Conservation (phyloP, 78 protist species). For the Emiliania huxleyi region DNA sequence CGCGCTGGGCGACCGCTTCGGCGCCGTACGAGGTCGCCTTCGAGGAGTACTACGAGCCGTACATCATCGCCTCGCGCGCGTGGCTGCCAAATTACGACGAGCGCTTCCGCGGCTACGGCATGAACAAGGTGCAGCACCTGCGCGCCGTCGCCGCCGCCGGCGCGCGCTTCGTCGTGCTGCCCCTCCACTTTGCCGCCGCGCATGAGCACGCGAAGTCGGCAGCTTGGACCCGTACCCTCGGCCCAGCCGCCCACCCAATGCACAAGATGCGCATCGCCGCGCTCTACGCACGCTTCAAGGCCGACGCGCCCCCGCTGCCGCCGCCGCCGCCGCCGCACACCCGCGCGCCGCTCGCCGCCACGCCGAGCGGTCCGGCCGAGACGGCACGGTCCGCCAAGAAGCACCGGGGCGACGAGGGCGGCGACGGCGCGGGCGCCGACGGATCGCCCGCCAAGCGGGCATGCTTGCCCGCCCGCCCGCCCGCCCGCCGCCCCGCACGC, state of each 20-base stretch:
- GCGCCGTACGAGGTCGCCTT: neutral
- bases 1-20: neutral
- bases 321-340: no score
- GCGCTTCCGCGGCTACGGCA: slow-evolving; percentile 29
- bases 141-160: slow-evolving; percentile 3
- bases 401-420: no score
- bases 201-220: slow-evolving; percentile 7
- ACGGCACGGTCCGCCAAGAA: neutral
- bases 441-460: no score
- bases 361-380: neutral
- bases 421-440: no score
- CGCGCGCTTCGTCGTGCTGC: slow-evolving; percentile 14
- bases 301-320: neutral
- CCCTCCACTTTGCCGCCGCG: slow-evolving; percentile 1
- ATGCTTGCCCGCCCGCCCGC: no score
- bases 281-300: neutral
- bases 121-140: slow-evolving; percentile 17
- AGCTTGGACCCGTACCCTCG: neutral
- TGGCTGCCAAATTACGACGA: slow-evolving; percentile 1
- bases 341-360: neutral
- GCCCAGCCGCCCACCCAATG: neutral
- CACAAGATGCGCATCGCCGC: slow-evolving; percentile 17
- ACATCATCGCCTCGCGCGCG: neutral
- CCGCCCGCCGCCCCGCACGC: no score
- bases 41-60: neutral